Evolutionary conservation across 768 basidiomycete species (phyloP), one percentile per base, ranked within the genome.

Genomic region (Termitomyces bulborhizus): DNA sequence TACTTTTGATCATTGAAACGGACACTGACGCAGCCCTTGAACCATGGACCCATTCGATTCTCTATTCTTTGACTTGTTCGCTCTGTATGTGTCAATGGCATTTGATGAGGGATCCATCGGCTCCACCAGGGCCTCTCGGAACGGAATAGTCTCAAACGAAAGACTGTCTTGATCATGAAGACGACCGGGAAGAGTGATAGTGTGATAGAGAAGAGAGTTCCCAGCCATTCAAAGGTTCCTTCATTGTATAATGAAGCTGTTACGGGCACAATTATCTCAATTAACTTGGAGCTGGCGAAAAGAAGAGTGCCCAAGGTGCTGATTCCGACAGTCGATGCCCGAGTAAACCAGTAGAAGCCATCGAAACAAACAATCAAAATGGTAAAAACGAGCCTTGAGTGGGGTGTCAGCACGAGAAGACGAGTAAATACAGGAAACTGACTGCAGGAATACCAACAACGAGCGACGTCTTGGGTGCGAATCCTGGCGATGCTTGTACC

Each of bases 341-440:
- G 65, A 1, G 69, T 67, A 50, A 62, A 72, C 71, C 72, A 74
- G 51, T 74, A 74, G 44, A 64, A 55, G 44, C 65, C 41, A 7
- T 62, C 54, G 3, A 71, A 57, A 21, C 63, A 3, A 7, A 43
- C 43, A 5, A 45, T 44, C n/a, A 61, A 4, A 16, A 54, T 11
- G 21, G 43, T 29, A 26, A 68, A 29, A 4, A 51, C 44, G 3
- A 40, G 3, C 8, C 70, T 70, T 36, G 13, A 16, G 48, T 15
- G 15, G 12, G 5, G n/a, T 21, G 1, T 48, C 16, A 26, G 27
- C 4, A 44, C 31, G 12, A 15, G 12, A 31, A 16, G 46, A 18
- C 11, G 21, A 42, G 26, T 7, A 7, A 12, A 29, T 4, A n/a
- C 18, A 2, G 29, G 27, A 50, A 24, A 57, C 65, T 24, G 51